Conservation (phyloP, 2,329 filamentous ascomycete species). For the Colletotrichum sp. region DNA sequence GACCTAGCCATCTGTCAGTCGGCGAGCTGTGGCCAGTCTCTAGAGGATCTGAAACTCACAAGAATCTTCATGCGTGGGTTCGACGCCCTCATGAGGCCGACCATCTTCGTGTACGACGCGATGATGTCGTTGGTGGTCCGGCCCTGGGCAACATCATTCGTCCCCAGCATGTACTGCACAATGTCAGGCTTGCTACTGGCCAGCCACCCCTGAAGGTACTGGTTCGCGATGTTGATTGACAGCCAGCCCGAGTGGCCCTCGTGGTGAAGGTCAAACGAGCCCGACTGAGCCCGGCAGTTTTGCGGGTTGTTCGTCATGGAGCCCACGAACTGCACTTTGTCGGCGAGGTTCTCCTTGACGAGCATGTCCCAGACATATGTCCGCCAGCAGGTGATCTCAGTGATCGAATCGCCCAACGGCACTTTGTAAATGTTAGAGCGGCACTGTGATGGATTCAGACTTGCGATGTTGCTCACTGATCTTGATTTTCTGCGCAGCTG, state of each 20-base stretch:
- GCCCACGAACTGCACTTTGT: conserved; percentile 45
- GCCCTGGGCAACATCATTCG: conserved; percentile 44
- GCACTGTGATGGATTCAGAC: no score
- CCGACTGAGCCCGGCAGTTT: conserved; percentile 35
- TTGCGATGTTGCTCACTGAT: neutral
- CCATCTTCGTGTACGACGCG: conserved; percentile 43
- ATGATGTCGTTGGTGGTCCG: conserved; percentile 36
- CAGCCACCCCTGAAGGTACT: conserved; percentile 43
- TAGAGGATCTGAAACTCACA: conserved; percentile 23
- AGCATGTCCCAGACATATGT: conserved; percentile 45
- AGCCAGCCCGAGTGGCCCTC: conserved; percentile 50
- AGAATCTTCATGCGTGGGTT: conserved; percentile 46
- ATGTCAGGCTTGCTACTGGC: conserved; percentile 41
- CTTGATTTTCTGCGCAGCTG: neutral
- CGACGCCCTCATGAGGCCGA: conserved; percentile 36
- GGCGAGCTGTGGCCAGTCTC: rapidly evolving
- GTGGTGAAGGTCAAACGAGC: conserved; percentile 41
- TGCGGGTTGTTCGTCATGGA: conserved; percentile 41
- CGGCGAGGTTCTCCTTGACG: conserved; percentile 34
- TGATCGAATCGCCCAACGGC: conserved; percentile 48
- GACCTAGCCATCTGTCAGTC: conserved; percentile 28
- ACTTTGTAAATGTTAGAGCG: neutral
- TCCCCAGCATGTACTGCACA: conserved; percentile 51
- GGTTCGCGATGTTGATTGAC: conserved; percentile 47
- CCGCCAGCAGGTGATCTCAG: conserved; percentile 51